phyloP scores from a whole-genome alignment of 2,329 filamentous ascomycete genomes.

The Pyrenophora graminea region DNA sequence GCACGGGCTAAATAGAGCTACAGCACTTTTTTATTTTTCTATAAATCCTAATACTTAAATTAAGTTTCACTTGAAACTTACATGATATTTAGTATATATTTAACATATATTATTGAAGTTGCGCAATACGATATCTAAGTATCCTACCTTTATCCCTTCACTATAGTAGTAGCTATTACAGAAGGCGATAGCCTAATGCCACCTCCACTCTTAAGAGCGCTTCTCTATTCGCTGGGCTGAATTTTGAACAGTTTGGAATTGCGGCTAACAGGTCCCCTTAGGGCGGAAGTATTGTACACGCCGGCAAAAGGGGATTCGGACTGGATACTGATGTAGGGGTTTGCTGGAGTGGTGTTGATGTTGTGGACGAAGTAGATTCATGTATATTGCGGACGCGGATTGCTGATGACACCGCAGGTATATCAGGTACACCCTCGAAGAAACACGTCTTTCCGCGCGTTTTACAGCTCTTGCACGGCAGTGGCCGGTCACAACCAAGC shows the following conservation, averaged over 20 bases:
- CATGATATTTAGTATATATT: no score
- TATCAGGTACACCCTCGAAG: constrained; percentile 3
- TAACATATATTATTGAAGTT: no score
- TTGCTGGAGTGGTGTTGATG: not conserved
- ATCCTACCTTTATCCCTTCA: no score
- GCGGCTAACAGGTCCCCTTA: not conserved
- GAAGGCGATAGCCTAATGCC: not conserved
- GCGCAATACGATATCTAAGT: no score
- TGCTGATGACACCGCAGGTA: not conserved
- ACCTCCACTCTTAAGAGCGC: not conserved
- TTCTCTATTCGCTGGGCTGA: not conserved
- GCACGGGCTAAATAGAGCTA: no score
- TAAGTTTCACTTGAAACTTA: no score
- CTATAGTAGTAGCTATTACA: no score
- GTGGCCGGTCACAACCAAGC: constrained; percentile 31
- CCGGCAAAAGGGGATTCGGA: not conserved
- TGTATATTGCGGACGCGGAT: not conserved
- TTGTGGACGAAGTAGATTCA: not conserved
- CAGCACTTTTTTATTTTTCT: no score
- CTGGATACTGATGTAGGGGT: not conserved
- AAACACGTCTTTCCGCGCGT: constrained; percentile 25
- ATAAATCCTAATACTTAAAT: no score
- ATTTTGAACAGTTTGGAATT: not conserved
- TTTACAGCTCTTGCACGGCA: constrained; percentile 35
- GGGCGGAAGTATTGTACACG: not conserved